Evolutionary conservation across 371 early-diverging fungal species (phyloP), one percentile per base, ranked within the genome.

Genomic region (Apophysomyces variabilis): DNA sequence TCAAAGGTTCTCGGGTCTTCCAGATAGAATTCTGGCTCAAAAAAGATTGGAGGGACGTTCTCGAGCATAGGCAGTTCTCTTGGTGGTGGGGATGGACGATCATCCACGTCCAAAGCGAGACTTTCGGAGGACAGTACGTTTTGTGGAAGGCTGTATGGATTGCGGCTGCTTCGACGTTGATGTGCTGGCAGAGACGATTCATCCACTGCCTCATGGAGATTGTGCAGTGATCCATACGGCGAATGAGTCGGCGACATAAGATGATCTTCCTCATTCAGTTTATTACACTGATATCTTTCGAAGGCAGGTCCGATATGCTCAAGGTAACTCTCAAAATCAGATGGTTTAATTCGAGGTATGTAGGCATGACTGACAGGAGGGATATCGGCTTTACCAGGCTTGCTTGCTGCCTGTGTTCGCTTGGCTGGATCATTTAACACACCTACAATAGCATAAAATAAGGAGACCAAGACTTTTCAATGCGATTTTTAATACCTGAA

Each of bases 1-100:
- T 91, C 91, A 77, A 96, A 98, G 3, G 89, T 92, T 37, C 91
- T 83, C 38, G 97, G 96, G 65, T 94, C 90, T 70, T 92, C 90
- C 11, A 98, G 86, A 39, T 89, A 88, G 66, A 98, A 98, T 41
- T 86, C 84, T 11, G 88, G 82, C 21, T 92, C 87, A 58, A 96
- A 93, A 78, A 95, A 98, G 59, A 97, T 85, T 5, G 86, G 60
- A 6, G 98, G 98, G 0, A 98, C 91, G 5, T 89, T 90, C 64
- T 88, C 89, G 5, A 96, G 78, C 63, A 89, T 86, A 0, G 89
- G 92, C 18, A 89, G 62, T 57, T 84, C 85, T 18, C 71, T 68
- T n/a, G 68, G 71, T n/a, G 70, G 67, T 14, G 75, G 60, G 38
- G 71, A 35, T 45, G 68, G 54, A 21, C 71, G 26, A 36, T 74